Conservation (phyloP, 352 stramenopile species). For the Pythium rishiriense region DNA sequence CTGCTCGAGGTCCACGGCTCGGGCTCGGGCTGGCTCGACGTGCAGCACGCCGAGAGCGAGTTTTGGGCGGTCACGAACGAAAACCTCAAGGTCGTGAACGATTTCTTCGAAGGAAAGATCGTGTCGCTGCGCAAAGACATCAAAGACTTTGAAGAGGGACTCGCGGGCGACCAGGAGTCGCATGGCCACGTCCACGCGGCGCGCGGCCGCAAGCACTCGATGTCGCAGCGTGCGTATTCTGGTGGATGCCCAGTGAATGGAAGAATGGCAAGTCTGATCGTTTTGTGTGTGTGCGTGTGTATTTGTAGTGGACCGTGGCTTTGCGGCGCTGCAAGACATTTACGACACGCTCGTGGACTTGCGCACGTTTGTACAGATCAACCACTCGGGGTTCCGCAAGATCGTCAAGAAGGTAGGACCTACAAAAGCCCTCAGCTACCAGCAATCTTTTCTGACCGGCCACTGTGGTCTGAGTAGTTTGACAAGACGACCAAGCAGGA, state of each 20-base stretch:
- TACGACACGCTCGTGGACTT: slow-evolving; percentile 90
- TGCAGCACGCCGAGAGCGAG: slow-evolving; percentile 75
- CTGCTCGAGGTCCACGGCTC: slow-evolving; percentile 39
- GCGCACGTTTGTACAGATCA: slow-evolving; percentile 90
- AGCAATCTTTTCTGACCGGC: background rate
- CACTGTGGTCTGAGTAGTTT: slow-evolving; percentile 53
- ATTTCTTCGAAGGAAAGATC: slow-evolving; percentile 79
- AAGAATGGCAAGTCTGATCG: too few relatives aligned
- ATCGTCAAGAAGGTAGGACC: slow-evolving; percentile 90
- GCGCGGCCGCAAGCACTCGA: slow-evolving; percentile 44
- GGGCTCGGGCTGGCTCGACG: slow-evolving; percentile 41
- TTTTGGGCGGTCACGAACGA: slow-evolving; percentile 81
- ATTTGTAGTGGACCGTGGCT: slow-evolving; percentile 56
- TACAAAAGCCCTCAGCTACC: background rate
- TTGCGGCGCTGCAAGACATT: slow-evolving; percentile 83
- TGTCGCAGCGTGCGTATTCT: slow-evolving; percentile 52
- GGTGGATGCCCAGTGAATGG: too few relatives aligned
- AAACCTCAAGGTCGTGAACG: slow-evolving; percentile 85
- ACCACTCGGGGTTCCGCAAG: slow-evolving; percentile 92
- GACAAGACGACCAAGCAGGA: slow-evolving; percentile 87
- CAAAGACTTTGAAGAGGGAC: slow-evolving; percentile 71
- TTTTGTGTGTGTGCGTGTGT: background rate
- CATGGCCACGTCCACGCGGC: slow-evolving; percentile 75
- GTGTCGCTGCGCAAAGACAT: slow-evolving; percentile 65
- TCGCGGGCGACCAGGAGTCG: slow-evolving; percentile 68